Percentiles rank a stretch among this genome's conserved stretches.
These are phyloP conservation scores for Cucurbita argyrosperma DNA, from an alignment of 306 rosid species.

Conservation along the genomic window DNA sequence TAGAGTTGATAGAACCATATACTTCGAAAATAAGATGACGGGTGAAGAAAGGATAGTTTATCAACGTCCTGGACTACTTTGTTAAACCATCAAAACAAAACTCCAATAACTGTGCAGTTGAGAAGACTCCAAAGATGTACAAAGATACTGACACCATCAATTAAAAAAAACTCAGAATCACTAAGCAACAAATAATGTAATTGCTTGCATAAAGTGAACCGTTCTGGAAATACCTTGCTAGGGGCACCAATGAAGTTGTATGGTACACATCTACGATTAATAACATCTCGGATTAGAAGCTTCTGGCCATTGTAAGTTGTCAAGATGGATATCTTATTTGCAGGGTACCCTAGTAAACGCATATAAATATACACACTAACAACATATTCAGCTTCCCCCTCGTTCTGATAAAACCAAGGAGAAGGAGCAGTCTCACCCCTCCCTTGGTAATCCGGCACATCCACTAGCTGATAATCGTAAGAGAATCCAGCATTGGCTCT, in stretches of 20 bases:
- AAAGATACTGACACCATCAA: neutral
- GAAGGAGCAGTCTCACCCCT: constrained; percentile 93
- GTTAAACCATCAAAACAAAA: neutral
- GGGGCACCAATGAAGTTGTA: constrained; percentile 91
- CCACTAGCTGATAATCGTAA: constrained; percentile 85
- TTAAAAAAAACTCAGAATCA: neutral
- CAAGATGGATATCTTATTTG: constrained; percentile 90
- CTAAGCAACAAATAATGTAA: neutral
- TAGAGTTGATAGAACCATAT: neutral
- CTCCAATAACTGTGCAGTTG: neutral
- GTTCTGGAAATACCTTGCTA: constrained; percentile 46
- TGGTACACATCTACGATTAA: constrained; percentile 79
- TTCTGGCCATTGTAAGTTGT: constrained; percentile 99
- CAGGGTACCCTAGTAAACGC: constrained; percentile 92
- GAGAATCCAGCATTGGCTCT: constrained; percentile 94
- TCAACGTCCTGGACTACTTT: neutral
- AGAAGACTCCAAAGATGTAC: neutral
- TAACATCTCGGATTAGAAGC: constrained; percentile 89
- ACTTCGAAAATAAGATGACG: neutral
- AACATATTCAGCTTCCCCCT: constrained; percentile 90
- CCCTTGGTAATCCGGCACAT: constrained; percentile 84
- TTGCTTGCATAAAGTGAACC: neutral
- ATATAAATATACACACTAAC: constrained; percentile 90
- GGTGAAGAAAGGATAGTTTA: neutral
- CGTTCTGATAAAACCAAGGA: constrained; percentile 97